Evolutionary conservation across 768 basidiomycete genomes (phyloP), one percentile per base, ranked within the genome.

Genomic region (Agrocybe pediades): DNA sequence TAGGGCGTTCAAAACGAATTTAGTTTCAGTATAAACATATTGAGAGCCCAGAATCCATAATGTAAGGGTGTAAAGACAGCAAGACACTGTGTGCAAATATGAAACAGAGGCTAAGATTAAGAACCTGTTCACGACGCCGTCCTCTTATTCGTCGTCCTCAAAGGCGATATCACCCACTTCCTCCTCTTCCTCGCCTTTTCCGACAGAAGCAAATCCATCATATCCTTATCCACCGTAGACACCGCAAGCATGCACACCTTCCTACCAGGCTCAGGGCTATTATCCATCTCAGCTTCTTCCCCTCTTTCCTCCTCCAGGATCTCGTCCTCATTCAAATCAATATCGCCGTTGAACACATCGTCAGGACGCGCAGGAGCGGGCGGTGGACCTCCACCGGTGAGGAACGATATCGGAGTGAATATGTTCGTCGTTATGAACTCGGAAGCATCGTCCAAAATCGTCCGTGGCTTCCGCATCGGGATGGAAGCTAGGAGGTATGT

Each of bases 231-330:
- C 7, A 58, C 54, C 1, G 67, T 61, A 3, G 57, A 43, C 51
- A 82, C 75, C 36, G 77, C 73, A 25, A 76, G 62, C 49, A 86
- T 69, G 50, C 82, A 74, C 19, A 90, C 80, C 40, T 73, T 71
- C 59, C 91, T 75, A 13, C 74, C 70, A 36, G 65, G 63, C 41
- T 88, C 86, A 3, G 72, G 73, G 13, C 87, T 85, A 64, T 93
- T 86, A 62, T 94, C 91, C 13, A 85, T 81, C 65, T 91, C 90
- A 2, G 80, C 85, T 53, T 91, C 91, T 67, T 89, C 88, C 6
- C 83, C 84, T 20, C 86, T 78, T 47, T 94, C 91, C 58, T 86
- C 84, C 54, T 93, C 90, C 49, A 90, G 65, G 16, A 92, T 78
- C 59, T 94, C 91, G 52, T 91, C 83, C 62, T 92, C 90, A 41